A percentile compares a stretch with the other conserved stretches of the same genome.
Conservation (phyloP, 352 stramenopile species). For the Phytophthora sp. region DNA sequence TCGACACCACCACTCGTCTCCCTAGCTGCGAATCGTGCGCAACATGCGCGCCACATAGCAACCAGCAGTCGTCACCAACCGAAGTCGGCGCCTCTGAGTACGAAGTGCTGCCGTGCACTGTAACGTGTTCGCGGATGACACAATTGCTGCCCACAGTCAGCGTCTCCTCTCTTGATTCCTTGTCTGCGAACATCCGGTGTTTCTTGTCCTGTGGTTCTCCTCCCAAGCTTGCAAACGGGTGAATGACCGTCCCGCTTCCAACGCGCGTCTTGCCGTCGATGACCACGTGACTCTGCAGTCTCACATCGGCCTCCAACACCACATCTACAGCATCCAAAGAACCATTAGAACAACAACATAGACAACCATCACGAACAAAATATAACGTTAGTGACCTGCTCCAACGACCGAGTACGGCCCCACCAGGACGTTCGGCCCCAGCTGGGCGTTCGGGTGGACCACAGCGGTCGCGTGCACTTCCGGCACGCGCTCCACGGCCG, state of each 20-base stretch:
- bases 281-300: conserved; percentile 76
- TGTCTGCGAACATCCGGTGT: conserved; percentile 32
- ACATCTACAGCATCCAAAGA: conserved; percentile 49
- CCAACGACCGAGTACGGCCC: conserved; percentile 79
- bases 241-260: conserved; percentile 57
- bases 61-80: conserved; percentile 81
- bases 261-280: conserved; percentile 71
- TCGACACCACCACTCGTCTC: conserved; percentile 76
- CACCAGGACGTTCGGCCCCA: conserved; percentile 68
- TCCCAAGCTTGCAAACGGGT: conserved; percentile 80
- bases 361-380: conserved; percentile 1
- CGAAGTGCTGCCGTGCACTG: conserved; percentile 80
- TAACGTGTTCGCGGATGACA: conserved; percentile 85
- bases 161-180: conserved; percentile 16
- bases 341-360: conserved; percentile 13
- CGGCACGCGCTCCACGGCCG: conserved; percentile 5
- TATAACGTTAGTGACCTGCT: conserved; percentile 38
- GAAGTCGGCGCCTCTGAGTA: conserved; percentile 61
- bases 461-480: conserved; percentile 72
- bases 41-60: conserved; percentile 78
- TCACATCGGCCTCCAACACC: conserved; percentile 65
- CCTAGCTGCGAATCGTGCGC: conserved; percentile 74
- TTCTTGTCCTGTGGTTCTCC: conserved; percentile 87
- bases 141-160: conserved; percentile 71
- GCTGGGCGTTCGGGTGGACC: conserved; percentile 62